Evolutionary conservation across 2,329 filamentous ascomycete species (phyloP).

Genomic region (Botryosphaeria dothidea): DNA sequence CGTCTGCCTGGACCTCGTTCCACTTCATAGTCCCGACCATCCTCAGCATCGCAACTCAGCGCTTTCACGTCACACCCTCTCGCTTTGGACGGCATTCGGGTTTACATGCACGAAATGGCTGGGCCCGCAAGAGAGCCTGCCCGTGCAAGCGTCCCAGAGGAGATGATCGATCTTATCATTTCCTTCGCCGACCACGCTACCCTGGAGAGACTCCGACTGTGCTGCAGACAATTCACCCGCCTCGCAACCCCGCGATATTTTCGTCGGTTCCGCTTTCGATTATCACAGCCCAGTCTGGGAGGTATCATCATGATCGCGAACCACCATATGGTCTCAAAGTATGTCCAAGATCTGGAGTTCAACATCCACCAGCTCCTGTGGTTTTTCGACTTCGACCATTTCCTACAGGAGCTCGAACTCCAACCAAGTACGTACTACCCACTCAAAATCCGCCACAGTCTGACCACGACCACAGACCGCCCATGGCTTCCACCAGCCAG

Average conservation of each 20-base stretch:
- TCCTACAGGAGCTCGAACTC: neutral
- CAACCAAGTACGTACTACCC: neutral
- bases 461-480: neutral
- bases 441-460: too few relatives aligned
- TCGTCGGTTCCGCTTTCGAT: neutral
- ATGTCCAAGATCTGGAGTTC: slow-evolving; percentile 3
- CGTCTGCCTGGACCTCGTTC: too few relatives aligned
- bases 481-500: neutral
- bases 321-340: neutral
- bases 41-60: too few relatives aligned
- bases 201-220: neutral
- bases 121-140: too few relatives aligned
- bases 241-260: neutral
- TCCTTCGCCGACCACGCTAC: slow-evolving; percentile 1
- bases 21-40: too few relatives aligned
- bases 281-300: neutral
- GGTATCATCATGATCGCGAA: neutral
- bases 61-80: too few relatives aligned
- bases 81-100: too few relatives aligned
- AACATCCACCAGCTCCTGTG: slow-evolving; percentile 1
- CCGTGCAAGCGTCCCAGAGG: too few relatives aligned
- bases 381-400: slow-evolving; percentile 3
- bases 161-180: neutral
- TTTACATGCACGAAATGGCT: too few relatives aligned
- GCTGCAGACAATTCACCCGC: neutral